Conservation (phyloP, 495 filamentous ascomycete genomes). For the Aspergillus olivimuriae region DNA sequence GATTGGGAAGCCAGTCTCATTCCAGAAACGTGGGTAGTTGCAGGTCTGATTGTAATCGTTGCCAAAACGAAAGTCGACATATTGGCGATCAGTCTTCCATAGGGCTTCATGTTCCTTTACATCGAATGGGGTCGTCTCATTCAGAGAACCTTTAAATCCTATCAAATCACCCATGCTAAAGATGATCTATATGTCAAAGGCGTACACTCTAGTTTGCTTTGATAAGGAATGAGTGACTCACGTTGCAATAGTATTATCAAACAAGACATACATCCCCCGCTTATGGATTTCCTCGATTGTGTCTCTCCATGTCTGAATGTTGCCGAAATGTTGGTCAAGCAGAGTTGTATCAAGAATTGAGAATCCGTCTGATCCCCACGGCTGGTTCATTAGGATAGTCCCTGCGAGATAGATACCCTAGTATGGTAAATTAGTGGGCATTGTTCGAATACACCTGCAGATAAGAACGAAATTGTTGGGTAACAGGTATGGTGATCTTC, state of each 20-base stretch:
- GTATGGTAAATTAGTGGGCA: conserved; percentile 6
- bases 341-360: conserved; percentile 64
- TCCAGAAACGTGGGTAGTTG: conserved; percentile 61
- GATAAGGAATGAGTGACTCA: conserved; percentile 26
- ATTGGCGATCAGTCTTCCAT: conserved; percentile 54
- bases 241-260: conserved; percentile 69
- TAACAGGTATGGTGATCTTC: not conserved
- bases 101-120: conserved; percentile 48
- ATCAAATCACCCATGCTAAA: conserved; percentile 58
- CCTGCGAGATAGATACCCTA: conserved; percentile 66
- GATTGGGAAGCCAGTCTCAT: conserved; percentile 52
- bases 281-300: conserved; percentile 59
- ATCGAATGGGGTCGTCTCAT: conserved; percentile 57
- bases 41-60: conserved; percentile 55
- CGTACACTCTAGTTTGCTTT: not conserved
- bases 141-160: conserved; percentile 61
- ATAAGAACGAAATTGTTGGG: no score
- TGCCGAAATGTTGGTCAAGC: conserved; percentile 64
- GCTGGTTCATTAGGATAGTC: conserved; percentile 61
- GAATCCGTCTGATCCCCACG: conserved; percentile 65
- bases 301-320: conserved; percentile 55
- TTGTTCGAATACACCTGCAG: no score
- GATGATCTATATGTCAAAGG: not conserved
- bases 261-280: conserved; percentile 63
- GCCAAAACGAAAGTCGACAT: conserved; percentile 57